phyloP scores from a whole-genome alignment of 208 protist species.

The Acanthamoeba triangularis region DNA sequence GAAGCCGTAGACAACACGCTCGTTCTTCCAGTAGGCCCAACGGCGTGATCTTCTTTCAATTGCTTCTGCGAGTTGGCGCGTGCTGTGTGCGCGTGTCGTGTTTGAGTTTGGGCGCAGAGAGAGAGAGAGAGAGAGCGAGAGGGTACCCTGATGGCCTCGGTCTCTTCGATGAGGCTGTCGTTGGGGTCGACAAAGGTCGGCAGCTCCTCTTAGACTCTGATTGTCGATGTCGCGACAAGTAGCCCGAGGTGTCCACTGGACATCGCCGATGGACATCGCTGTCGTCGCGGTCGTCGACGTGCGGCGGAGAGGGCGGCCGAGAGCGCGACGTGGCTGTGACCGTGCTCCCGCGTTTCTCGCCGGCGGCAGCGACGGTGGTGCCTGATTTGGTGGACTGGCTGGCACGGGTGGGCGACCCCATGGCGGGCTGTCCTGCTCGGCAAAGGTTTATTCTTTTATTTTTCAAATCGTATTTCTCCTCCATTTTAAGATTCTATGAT shows the following conservation, averaged over 20 bases:
- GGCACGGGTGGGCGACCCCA: neutral
- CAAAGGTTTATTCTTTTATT: too few species aligned
- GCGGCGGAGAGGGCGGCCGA: too few species aligned
- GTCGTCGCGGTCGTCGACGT: too few species aligned
- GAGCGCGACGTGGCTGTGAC: neutral
- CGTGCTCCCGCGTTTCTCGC: too few species aligned
- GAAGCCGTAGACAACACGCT: conserved; percentile 4
- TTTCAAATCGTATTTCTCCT: too few species aligned
- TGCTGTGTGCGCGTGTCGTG: neutral
- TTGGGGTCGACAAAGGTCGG: conserved; percentile 27
- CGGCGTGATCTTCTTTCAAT: neutral
- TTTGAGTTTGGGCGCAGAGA: neutral
- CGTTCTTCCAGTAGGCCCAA: conserved; percentile 53
- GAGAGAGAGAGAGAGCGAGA: neutral
- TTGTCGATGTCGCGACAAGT: too few species aligned
- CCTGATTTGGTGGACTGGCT: neutral
- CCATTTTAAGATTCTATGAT: too few species aligned
- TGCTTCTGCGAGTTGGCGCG: neutral
- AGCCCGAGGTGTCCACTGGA: neutral
- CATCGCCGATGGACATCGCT: neutral
- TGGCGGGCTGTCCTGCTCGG: neutral
- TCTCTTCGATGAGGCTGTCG: conserved; percentile 7
- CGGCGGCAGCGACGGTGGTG: neutral
- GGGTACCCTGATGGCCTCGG: neutral
- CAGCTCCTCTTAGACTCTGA: conserved; percentile 31